Evolutionary conservation across 2,329 filamentous ascomycete genomes (phyloP).

Genomic region (Cladorrhinum sp.): DNA sequence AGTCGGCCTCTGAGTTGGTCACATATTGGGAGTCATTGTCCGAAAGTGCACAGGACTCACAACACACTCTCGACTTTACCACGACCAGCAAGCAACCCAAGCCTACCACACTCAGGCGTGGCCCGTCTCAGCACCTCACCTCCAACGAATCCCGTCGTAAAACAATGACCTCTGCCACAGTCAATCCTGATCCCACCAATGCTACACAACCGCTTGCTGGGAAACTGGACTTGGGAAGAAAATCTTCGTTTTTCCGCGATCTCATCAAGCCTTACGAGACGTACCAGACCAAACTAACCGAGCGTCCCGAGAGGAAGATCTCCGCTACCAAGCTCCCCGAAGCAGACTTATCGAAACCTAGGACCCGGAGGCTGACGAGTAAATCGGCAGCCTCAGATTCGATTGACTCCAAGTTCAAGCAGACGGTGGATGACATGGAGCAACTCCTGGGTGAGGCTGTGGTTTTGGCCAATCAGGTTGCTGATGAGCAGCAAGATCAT

Average conservation of each 20-base stretch:
- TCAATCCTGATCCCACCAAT: neutral
- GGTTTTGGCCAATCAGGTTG: slow-evolving; percentile 40
- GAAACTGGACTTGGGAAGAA: slow-evolving; percentile 10
- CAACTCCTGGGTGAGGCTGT: slow-evolving; percentile 46
- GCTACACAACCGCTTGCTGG: neutral
- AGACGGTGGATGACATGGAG: slow-evolving; percentile 43
- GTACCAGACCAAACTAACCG: slow-evolving; percentile 16
- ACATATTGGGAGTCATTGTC: slow-evolving; percentile 20
- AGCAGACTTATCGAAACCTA: neutral
- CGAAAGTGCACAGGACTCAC: neutral
- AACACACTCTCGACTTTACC: neutral
- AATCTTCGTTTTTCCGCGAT: slow-evolving; percentile 17
- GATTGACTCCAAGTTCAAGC: slow-evolving; percentile 33
- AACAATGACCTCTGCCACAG: neutral
- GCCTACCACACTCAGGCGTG: neutral
- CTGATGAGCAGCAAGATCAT: slow-evolving; percentile 27
- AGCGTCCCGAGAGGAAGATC: slow-evolving; percentile 6
- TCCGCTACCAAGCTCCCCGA: neutral
- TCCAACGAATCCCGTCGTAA: slow-evolving; percentile 1
- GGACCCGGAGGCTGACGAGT: slow-evolving; percentile 15
- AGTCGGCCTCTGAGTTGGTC: slow-evolving; percentile 18
- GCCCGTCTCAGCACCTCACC: neutral
- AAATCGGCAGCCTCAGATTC: slow-evolving; percentile 18
- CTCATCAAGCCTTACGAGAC: slow-evolving; percentile 15
- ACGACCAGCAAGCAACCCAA: neutral